Base-by-base conservation (phyloP, 306 rosid species). In the Trifolium subterraneum region DNA sequence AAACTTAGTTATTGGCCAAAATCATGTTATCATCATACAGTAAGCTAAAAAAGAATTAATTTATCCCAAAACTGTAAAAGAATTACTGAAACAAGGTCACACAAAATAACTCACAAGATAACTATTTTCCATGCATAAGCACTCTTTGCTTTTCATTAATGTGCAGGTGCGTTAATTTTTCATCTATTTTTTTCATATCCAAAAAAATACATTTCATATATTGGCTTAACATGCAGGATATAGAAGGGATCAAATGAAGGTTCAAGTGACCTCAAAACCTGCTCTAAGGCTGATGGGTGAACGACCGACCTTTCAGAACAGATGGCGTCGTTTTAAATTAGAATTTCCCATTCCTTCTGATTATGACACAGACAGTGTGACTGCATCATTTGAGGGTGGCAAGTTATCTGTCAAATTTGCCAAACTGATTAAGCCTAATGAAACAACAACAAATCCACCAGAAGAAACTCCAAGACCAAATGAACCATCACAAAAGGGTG, bases 341-440 rank as follows among this genome's bases (percentile, higher is more conserved):
- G 94, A 93, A 63, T 76, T 89, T 14, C 74, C 80, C 1, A 22
- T 93, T 68, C 77, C 84, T 22, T 10, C 84, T 54, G 80, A 83
- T 61, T 83, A 86, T 44, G 82, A 87, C 73, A 15, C 65, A 3
- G 39, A 77, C 7, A 36, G 33, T 2, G 82, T 87, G 78, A 52
- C 58, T 12, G 97, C 96, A 8, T 87, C 76, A 33, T 88, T 84
- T 70, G 93, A 88, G 62, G 83, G 69, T 58, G 79, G 76, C 41
- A 25, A 25, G 7, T 80, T 91, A 15, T 15, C 76, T 10, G 70
- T 88, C 65, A 85, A 42, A 62, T 68, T 83, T 25, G 85, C 88
- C 1, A 73, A 84, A 60, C 15, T 36, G 4, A 52, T 3, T 18
- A 61, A 77, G 47, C 83, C 81, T 4, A 55, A 11, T 52, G 79